Base-by-base conservation (phyloP, 352 stramenopile species). In the Pythium volutum region DNA sequence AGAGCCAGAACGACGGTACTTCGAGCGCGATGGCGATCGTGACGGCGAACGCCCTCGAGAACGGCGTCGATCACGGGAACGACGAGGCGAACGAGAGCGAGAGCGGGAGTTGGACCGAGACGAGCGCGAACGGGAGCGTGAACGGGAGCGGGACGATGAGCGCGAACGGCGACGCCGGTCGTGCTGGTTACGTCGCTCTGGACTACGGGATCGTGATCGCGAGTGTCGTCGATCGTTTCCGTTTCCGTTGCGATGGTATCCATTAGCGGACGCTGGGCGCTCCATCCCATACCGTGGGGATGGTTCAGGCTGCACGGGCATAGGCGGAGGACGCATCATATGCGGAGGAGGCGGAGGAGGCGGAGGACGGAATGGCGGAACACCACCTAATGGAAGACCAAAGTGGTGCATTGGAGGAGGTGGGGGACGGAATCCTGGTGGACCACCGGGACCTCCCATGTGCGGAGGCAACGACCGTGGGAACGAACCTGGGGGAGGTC, bases 71-170 rank as follows among this genome's bases (percentile, higher is more conserved):
- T 57, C 57, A 57, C 43, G 66, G 16, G 45, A 50, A 8, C 74
- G 83, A 36, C 53, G 70, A n/a, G 58, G 54, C 10, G 70, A 74
- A 10, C 66, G 62, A 4, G 70, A 74, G 29, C 42, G 56, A 6
- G 62, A 90, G 0, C 56, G 72, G 16, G 76, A 85, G 3, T 61
- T 62, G 2, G 67, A 75, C 3, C 36, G 36, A 43, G 69, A 27
- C 12, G 62, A 58, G 12, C 38, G 46, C 4, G 58, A 62, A 33
- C 59, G 67, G 20, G 41, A 45, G 10, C 71, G 81, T 20, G 51
- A 67, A 27, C 57, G 55, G 3, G 66, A 75, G 33, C 60, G 63
- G 9, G 69, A 79, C 12, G 62, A 59, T 6, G 69, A 71, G 31
- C 27, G 70, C 23, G 70, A 79, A 29, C 62, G 70, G 18, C 70